Conservation (phyloP, 805 yeast genomes). For the Hanseniaspora guilliermondii region DNA sequence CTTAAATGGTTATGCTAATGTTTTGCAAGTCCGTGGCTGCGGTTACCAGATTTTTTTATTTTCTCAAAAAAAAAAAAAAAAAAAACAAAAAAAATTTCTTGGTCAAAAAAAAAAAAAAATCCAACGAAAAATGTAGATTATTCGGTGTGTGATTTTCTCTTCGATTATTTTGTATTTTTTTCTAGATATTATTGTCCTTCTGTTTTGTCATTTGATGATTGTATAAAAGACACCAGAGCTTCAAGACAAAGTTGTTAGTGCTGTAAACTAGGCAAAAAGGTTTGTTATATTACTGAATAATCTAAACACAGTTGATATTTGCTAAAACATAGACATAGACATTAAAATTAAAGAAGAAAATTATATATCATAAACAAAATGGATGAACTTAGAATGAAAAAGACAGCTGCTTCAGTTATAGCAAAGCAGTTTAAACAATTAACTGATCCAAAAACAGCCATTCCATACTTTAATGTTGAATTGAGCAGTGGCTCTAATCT, state of each 20-base stretch:
- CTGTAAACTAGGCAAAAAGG: too few species aligned
- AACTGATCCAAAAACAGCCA: constrained; percentile 80
- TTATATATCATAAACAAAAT: neutral
- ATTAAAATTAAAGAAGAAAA: neutral
- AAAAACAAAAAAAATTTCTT: neutral
- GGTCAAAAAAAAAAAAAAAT: neutral
- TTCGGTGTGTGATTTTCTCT: too few species aligned
- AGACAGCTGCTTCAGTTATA: constrained; percentile 67
- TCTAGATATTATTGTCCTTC: too few species aligned
- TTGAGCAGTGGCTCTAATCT: constrained; percentile 48
- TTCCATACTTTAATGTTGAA: constrained; percentile 59
- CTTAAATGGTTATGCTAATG: too few species aligned
- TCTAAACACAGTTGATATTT: too few species aligned
- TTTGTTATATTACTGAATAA: too few species aligned
- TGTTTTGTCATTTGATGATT: too few species aligned
- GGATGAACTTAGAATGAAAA: constrained; percentile 20
- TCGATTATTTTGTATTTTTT: too few species aligned
- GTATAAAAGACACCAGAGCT: too few species aligned
- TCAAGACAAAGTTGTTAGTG: too few species aligned
- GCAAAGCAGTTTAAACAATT: constrained; percentile 90
- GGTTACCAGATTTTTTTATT: neutral
- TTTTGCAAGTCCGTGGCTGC: neutral
- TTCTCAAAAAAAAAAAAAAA: neutral
- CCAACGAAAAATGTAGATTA: neutral
- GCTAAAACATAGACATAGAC: neutral